Evolutionary conservation across 2,329 filamentous ascomycete species (phyloP).

Genomic region (Pseudocercospora crystallina): DNA sequence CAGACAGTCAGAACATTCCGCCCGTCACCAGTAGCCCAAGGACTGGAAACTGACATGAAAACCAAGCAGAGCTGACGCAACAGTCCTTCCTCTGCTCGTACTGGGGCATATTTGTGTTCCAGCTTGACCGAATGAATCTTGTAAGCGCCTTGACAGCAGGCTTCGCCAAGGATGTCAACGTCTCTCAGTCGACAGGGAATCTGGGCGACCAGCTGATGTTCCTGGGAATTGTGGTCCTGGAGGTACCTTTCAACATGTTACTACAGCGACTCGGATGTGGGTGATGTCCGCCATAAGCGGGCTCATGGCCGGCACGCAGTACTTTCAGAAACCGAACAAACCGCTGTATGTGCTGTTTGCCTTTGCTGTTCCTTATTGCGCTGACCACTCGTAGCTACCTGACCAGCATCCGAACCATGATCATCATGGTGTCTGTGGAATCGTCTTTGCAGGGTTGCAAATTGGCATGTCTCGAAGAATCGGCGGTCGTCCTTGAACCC

Average conservation of each 20-base stretch:
- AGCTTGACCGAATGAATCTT: conserved; percentile 55
- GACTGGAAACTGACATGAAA: too few relatives aligned
- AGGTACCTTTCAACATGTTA: conserved; percentile 54
- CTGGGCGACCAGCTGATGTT: conserved; percentile 57
- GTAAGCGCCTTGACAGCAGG: conserved; percentile 53
- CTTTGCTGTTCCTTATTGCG: not conserved
- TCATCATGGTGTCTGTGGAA: conserved; percentile 3
- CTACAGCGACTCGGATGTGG: conserved; percentile 42
- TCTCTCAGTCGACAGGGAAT: conserved; percentile 52
- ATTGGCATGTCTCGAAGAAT: not conserved
- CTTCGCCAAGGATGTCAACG: conserved; percentile 45
- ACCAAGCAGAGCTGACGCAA: conserved; percentile 45
- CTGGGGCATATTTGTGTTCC: conserved; percentile 53
- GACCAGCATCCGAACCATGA: conserved; percentile 6
- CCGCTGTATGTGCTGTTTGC: conserved; percentile 36
- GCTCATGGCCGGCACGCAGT: conserved; percentile 54
- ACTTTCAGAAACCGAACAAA: conserved; percentile 46
- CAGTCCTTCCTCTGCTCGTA: conserved; percentile 51
- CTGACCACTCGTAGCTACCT: conserved; percentile 1
- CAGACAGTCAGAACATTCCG: not conserved
- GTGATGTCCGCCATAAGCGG: conserved; percentile 55
- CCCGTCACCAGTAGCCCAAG: too few relatives aligned
- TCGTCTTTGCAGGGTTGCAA: conserved; percentile 4
- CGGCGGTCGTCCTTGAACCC: too few relatives aligned
- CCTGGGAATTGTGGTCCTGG: conserved; percentile 50